phyloP scores from a whole-genome alignment of 1,139 yeast species.

The Hanseniaspora uvarum region DNA sequence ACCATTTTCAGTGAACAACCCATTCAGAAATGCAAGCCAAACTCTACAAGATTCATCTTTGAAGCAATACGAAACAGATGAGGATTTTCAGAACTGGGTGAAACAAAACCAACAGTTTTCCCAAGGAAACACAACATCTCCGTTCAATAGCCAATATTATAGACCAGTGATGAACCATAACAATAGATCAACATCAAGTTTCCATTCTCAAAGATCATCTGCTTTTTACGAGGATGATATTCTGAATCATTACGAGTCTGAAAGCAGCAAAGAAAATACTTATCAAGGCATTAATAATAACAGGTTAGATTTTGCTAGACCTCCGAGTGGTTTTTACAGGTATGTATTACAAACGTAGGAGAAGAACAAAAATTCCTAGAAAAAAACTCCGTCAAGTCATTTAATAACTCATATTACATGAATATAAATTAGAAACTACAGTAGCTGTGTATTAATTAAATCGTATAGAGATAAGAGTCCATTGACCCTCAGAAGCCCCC shows the following conservation, averaged over 20 bases:
- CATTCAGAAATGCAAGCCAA: constrained; percentile 39
- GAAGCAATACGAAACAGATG: constrained; percentile 24
- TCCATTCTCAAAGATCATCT: constrained; percentile 13
- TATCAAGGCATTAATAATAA: neutral
- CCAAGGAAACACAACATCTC: neutral
- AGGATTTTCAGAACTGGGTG: constrained; percentile 44
- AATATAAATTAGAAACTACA: no score
- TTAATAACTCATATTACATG: no score
- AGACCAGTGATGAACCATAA: constrained; percentile 8
- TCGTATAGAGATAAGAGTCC: neutral
- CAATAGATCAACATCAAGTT: constrained; percentile 16
- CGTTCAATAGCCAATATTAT: constrained; percentile 1
- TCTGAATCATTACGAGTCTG: constrained; percentile 9
- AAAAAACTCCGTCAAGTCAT: neutral
- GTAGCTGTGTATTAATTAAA: no score
- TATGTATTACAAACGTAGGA: neutral
- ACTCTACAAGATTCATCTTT: constrained; percentile 26
- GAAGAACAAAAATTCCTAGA: neutral
- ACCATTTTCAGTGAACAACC: constrained; percentile 50
- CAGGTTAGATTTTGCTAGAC: constrained; percentile 4
- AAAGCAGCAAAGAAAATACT: constrained; percentile 1
- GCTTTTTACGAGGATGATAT: constrained; percentile 17
- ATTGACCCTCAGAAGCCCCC: no score
- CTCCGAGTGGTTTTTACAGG: constrained; percentile 11
- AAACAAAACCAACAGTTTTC: constrained; percentile 32